Evolutionary conservation across 208 protist genomes (phyloP).

Genomic region (Wallacemonas sp.): DNA sequence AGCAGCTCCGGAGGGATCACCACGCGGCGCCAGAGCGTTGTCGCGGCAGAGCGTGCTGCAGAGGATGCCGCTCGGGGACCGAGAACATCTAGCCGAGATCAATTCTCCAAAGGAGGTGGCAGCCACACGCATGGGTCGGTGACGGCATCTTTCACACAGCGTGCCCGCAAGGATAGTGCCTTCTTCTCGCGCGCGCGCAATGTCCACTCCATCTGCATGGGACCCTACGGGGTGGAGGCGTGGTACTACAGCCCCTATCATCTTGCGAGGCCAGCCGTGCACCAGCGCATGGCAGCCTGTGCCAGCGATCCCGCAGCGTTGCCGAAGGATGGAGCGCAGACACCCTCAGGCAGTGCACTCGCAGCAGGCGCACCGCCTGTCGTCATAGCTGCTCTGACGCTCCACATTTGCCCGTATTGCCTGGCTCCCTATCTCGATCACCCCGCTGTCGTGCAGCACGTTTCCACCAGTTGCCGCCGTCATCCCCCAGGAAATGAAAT

Average conservation of each 20-base stretch:
- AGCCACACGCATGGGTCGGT: slow-evolving; percentile 40
- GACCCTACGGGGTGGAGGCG: slow-evolving; percentile 94
- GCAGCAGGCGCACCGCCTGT: slow-evolving; percentile 16
- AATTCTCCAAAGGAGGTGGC: slow-evolving; percentile 56
- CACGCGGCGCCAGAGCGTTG: slow-evolving; percentile 65
- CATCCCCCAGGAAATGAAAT: slow-evolving; percentile 92
- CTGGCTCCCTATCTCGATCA: slow-evolving; percentile 93
- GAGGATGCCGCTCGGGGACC: neutral
- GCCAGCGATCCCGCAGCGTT: slow-evolving; percentile 40
- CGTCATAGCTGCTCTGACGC: slow-evolving; percentile 52
- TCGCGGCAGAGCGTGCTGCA: slow-evolving; percentile 20
- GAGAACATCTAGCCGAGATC: neutral
- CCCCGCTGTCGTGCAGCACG: slow-evolving; percentile 82
- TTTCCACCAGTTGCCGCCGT: slow-evolving; percentile 74
- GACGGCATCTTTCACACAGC: slow-evolving; percentile 61
- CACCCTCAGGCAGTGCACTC: slow-evolving; percentile 6
- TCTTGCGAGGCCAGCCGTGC: slow-evolving; percentile 72
- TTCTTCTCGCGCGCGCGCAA: slow-evolving; percentile 96
- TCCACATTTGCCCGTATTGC: slow-evolving; percentile 98
- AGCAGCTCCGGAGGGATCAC: slow-evolving; percentile 43
- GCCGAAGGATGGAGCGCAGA: neutral
- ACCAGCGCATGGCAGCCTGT: slow-evolving; percentile 48
- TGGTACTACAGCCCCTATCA: slow-evolving; percentile 99
- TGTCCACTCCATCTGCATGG: slow-evolving; percentile 96
- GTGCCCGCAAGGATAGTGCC: slow-evolving; percentile 78